Base-by-base conservation (phyloP, 257 asterid species). In the Capsicum rhomboideum region DNA sequence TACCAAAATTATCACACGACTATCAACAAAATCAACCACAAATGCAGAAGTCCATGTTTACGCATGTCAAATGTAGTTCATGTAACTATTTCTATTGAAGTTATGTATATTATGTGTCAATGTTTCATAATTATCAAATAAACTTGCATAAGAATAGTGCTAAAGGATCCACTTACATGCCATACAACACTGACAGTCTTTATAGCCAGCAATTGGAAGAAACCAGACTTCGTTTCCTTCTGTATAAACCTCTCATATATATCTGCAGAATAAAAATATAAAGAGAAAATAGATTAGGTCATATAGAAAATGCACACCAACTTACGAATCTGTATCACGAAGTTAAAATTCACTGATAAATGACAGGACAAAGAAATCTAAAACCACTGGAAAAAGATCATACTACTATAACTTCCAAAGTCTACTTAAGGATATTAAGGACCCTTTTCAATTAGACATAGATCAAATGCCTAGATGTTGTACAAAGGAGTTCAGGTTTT, bases 171-270 rank as follows among this genome's bases (percentile, higher is more conserved):
- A 21, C 98, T 92, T 93, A n/a, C n/a, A 88, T 95, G 98, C 99
- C 98, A 94, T 84, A 95, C 99, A 79, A 97, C 99, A 88, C 99
- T 95, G 89, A 94, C 94, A 10, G 98, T 94, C 86, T 95, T 97
- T 69, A 98, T 94, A 69, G 93, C 98, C 88, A 94, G 87, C 95
- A 95, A 91, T 91, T 95, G 98, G 89, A 93, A 90, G 93, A 95
- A 95, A 85, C 99, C 99, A 82, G 97, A 89, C 88, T 88, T 94
- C 90, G 90, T 90, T n/a, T n/a, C n/a, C n/a, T n/a, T n/a, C n/a
- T n/a, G n/a, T 78, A 92, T 78, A 85, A 94, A 91, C 90, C 99
- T 91, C 87, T 95, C 98, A 79, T 93, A 95, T 67, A 94, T 94
- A 93, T 95, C 97, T 94, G 83, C 55, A 74, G 10, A 44, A 46